Evolutionary conservation across 371 early-diverging fungal genomes (phyloP).

Genomic region (Circinella umbellata): DNA sequence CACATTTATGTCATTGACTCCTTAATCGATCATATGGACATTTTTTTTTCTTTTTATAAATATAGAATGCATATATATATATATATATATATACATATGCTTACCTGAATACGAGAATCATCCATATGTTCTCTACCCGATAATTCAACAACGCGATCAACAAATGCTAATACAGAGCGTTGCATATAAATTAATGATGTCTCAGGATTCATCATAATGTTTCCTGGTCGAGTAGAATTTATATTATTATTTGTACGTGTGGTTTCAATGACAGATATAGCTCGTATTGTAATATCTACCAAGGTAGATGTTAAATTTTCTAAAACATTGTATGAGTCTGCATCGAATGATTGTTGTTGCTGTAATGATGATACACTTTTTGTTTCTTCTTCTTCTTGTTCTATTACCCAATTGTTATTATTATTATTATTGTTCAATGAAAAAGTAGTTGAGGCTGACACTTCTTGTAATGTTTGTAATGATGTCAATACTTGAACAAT

Average conservation of each 20-base stretch:
- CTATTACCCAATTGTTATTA: background rate
- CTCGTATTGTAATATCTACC: conserved; percentile 42
- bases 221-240: conserved; percentile 18
- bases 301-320: conserved; percentile 40
- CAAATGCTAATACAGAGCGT: conserved; percentile 41
- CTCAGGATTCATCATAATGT: conserved; percentile 45
- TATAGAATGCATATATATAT: too few species aligned
- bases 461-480: conserved; percentile 34
- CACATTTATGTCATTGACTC: too few species aligned
- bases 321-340: conserved; percentile 15
- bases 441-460: conserved; percentile 4
- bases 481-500: conserved; percentile 35
- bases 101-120: conserved; percentile 33
- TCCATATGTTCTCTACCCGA: conserved; percentile 37
- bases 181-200: conserved; percentile 38
- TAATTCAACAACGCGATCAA: conserved; percentile 40
- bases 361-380: background rate
- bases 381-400: background rate
- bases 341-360: conserved; percentile 1
- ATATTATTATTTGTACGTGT: conserved; percentile 11
- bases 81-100: too few species aligned
- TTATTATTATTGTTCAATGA: background rate
- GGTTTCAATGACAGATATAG: conserved; percentile 45
- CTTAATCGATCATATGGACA: too few species aligned
- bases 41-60: too few species aligned